A percentile compares a stretch with the other conserved stretches of the same genome.
These are phyloP conservation scores for Coleophoma eucalyptorum DNA, from an alignment of 2,329 filamentous ascomycete genomes.

Conservation along the genomic window DNA sequence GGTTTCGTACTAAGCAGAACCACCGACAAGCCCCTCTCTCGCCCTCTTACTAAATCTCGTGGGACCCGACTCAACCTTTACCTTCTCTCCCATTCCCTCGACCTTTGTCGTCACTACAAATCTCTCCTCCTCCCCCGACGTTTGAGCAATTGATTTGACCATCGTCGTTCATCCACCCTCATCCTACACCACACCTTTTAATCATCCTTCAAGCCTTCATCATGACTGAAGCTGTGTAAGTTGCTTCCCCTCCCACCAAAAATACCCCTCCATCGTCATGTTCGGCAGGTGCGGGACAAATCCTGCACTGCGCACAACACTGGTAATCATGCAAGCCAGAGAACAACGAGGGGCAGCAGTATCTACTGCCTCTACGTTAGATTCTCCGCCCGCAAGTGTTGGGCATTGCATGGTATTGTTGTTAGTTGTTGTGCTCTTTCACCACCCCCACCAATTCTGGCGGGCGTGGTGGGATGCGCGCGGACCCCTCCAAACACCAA, in stretches of 20 bases:
- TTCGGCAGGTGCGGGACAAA: conserved; percentile 8
- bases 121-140: not conserved
- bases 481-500: no score
- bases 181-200: not conserved
- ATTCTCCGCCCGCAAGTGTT: no score
- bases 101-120: not conserved
- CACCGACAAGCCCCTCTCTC: not conserved
- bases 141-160: not conserved
- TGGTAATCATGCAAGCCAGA: no score
- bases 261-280: conserved; percentile 26
- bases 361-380: no score
- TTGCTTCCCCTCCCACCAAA: conserved; percentile 29
- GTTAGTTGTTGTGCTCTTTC: no score
- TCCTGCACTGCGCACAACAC: not conserved
- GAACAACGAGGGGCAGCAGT: no score
- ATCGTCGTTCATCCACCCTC: not conserved
- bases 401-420: no score
- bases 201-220: conserved; percentile 6
- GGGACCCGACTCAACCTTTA: not conserved
- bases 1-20: conserved; percentile 1
- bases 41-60: conserved; percentile 1
- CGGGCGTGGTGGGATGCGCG: no score
- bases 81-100: not conserved
- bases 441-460: no score
- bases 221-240: conserved; percentile 54